These are phyloP conservation scores for Babesia caballi DNA, from an alignment of 169 alveolate species.

Conservation along the genomic window DNA sequence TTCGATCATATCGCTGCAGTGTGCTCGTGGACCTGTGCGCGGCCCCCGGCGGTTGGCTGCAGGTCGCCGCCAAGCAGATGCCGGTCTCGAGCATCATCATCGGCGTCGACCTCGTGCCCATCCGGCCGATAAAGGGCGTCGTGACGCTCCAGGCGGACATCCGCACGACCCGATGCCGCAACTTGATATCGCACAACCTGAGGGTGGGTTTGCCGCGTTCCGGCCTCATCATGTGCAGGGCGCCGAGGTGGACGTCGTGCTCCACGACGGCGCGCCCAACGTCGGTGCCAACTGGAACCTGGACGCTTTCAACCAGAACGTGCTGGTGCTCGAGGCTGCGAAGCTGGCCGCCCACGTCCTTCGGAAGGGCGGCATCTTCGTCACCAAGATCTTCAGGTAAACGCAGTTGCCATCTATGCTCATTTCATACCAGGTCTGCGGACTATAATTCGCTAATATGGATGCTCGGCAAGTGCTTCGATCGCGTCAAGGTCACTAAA, in stretches of 20 bases:
- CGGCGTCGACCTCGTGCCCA: slow-evolving; percentile 97
- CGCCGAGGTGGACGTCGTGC: slow-evolving; percentile 94
- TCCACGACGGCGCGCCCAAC: slow-evolving; percentile 99
- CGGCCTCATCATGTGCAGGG: slow-evolving; percentile 58
- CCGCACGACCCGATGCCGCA: slow-evolving; percentile 64
- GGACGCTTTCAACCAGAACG: slow-evolving; percentile 97
- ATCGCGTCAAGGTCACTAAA: slow-evolving; percentile 95
- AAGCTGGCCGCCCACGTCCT: slow-evolving; percentile 87
- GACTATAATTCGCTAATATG: slow-evolving; percentile 96
- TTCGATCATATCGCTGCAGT: slow-evolving; percentile 55
- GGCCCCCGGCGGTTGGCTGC: slow-evolving; percentile 99
- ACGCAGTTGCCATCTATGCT: slow-evolving; percentile 86
- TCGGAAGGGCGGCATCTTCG: slow-evolving; percentile 71
- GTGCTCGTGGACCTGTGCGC: slow-evolving; percentile 97
- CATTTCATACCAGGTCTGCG: slow-evolving; percentile 87
- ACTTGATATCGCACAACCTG: slow-evolving; percentile 22
- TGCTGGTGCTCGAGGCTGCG: slow-evolving; percentile 90
- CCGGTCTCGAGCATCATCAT: slow-evolving; percentile 91
- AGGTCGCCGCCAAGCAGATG: slow-evolving; percentile 90
- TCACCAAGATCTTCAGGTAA: slow-evolving; percentile 68
- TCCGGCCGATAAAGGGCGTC: slow-evolving; percentile 94
- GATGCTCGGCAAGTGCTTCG: slow-evolving; percentile 94
- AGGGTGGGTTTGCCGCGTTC: not conserved
- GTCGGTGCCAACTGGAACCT: slow-evolving; percentile 97
- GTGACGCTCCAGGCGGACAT: slow-evolving; percentile 94